Conservation (phyloP, 805 yeast genomes). For the Candida loeiensis region DNA sequence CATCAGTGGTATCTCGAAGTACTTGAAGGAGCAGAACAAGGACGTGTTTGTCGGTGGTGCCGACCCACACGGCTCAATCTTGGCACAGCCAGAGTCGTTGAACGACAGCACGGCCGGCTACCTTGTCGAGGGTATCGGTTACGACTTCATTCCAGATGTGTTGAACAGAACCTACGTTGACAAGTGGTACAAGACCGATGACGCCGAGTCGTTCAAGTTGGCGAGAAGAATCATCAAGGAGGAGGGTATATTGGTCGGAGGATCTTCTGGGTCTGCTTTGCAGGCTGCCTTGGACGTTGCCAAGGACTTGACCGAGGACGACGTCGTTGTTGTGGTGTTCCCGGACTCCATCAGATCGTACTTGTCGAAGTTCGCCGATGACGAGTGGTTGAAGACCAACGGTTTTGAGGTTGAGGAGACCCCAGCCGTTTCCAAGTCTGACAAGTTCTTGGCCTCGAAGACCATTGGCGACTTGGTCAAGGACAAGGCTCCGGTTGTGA, state of each 20-base stretch:
- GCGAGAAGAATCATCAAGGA: slow-evolving; percentile 80
- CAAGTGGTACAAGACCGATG: slow-evolving; percentile 83
- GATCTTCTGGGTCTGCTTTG: slow-evolving; percentile 83
- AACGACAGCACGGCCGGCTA: slow-evolving; percentile 58
- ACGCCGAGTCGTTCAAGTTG: slow-evolving; percentile 70
- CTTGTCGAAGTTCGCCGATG: slow-evolving; percentile 83
- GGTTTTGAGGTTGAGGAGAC: slow-evolving; percentile 54
- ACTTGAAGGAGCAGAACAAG: slow-evolving; percentile 66
- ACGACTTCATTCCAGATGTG: slow-evolving; percentile 83
- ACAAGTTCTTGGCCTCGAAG: slow-evolving; percentile 34
- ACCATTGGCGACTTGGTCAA: slow-evolving; percentile 65
- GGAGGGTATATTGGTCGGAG: slow-evolving; percentile 86
- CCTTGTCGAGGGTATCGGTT: slow-evolving; percentile 88
- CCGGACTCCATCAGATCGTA: slow-evolving; percentile 87
- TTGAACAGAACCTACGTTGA: slow-evolving; percentile 64
- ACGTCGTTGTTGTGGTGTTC: slow-evolving; percentile 72
- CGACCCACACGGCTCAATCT: slow-evolving; percentile 83
- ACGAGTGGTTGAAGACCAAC: slow-evolving; percentile 83
- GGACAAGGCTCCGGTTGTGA: slow-evolving; percentile 70
- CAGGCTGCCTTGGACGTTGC: slow-evolving; percentile 73
- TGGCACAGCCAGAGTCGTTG: slow-evolving; percentile 73
- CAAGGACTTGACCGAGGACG: slow-evolving; percentile 66
- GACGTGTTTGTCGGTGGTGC: slow-evolving; percentile 68
- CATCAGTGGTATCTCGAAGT: slow-evolving; percentile 84
- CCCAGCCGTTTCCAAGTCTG: slow-evolving; percentile 39